These are phyloP conservation scores for Zalerion maritima DNA, from an alignment of 495 filamentous ascomycete genomes.

Conservation along the genomic window DNA sequence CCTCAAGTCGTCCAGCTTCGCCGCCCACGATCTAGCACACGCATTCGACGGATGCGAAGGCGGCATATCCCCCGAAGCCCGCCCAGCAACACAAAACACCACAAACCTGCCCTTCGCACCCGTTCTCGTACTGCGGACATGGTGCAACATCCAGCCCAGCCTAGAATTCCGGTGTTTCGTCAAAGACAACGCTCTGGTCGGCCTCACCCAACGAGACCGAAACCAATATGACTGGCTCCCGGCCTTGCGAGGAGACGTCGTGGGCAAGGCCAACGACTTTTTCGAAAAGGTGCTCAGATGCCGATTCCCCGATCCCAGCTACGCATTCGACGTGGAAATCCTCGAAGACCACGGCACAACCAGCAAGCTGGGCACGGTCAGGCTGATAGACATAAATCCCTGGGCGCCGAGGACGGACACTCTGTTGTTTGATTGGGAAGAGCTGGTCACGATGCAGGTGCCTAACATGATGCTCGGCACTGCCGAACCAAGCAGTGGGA, in stretches of 20 bases:
- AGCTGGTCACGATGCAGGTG: conserved; percentile 59
- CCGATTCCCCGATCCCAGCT: conserved; percentile 70
- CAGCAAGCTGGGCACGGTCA: conserved; percentile 38
- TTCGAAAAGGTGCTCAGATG: conserved; percentile 57
- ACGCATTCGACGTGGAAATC: conserved; percentile 83
- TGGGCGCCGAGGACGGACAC: conserved; percentile 87
- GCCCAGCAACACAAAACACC: conserved; percentile 2
- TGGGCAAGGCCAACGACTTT: conserved; percentile 48
- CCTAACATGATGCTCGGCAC: conserved; percentile 30
- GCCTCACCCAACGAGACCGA: conserved; percentile 75
- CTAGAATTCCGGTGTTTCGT: conserved; percentile 95
- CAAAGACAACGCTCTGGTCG: conserved; percentile 59
- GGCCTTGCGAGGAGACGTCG: conserved; percentile 45
- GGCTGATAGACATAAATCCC: conserved; percentile 88
- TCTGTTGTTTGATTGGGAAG: conserved; percentile 78
- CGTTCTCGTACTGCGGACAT: conserved; percentile 67
- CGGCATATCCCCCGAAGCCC: conserved; percentile 11
- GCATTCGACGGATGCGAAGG: conserved; percentile 69
- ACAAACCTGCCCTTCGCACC: conserved; percentile 36
- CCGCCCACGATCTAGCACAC: conserved; percentile 87
- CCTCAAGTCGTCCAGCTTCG: conserved; percentile 82
- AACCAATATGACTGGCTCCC: conserved; percentile 80
- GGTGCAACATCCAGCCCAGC: conserved; percentile 71
- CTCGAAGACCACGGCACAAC: conserved; percentile 39
- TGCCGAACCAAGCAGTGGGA: conserved; percentile 11